Evolutionary conservation across 176 grass and related monocot genomes (phyloP).

Genomic region (Poa pratensis): DNA sequence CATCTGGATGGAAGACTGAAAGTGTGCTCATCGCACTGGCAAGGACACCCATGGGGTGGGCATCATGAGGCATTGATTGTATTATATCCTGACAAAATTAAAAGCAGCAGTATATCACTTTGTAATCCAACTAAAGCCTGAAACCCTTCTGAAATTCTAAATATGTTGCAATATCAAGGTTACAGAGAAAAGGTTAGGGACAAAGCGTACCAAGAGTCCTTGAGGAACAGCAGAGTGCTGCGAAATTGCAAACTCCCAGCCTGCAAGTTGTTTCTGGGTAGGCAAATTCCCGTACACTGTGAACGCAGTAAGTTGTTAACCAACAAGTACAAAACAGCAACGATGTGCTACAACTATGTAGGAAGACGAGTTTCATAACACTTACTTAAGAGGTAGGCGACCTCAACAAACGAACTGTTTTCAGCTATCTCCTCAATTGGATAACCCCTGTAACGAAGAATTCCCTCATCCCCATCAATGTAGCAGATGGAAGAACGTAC

Average conservation of each 20-base stretch:
- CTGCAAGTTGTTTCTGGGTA: slow-evolving; percentile 64
- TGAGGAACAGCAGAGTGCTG: slow-evolving; percentile 96
- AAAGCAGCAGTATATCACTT: neutral
- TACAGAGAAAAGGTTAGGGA: slow-evolving; percentile 1
- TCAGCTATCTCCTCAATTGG: slow-evolving; percentile 97
- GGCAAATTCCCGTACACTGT: slow-evolving; percentile 95
- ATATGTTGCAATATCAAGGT: slow-evolving; percentile 6
- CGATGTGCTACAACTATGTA: neutral
- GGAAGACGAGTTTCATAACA: neutral
- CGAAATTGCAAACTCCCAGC: slow-evolving; percentile 90
- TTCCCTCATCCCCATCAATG: slow-evolving; percentile 96
- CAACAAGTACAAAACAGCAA: neutral
- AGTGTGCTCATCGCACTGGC: slow-evolving; percentile 90
- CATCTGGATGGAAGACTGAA: slow-evolving; percentile 98
- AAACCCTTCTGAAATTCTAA: neutral
- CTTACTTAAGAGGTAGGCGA: slow-evolving; percentile 94
- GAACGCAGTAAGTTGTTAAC: slow-evolving; percentile 8
- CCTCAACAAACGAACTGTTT: slow-evolving; percentile 83
- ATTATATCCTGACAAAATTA: slow-evolving; percentile 75
- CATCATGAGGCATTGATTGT: slow-evolving; percentile 98
- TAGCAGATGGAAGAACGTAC: slow-evolving; percentile 87
- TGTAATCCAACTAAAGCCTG: neutral
- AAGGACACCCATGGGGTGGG: slow-evolving; percentile 98
- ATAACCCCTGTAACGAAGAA: slow-evolving; percentile 98
- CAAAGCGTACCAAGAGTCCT: slow-evolving; percentile 75